A percentile compares a stretch with the other conserved stretches of the same genome.
Evolutionary conservation across 306 rosid genomes (phyloP).

Genomic region (Coriaria nepalensis): DNA sequence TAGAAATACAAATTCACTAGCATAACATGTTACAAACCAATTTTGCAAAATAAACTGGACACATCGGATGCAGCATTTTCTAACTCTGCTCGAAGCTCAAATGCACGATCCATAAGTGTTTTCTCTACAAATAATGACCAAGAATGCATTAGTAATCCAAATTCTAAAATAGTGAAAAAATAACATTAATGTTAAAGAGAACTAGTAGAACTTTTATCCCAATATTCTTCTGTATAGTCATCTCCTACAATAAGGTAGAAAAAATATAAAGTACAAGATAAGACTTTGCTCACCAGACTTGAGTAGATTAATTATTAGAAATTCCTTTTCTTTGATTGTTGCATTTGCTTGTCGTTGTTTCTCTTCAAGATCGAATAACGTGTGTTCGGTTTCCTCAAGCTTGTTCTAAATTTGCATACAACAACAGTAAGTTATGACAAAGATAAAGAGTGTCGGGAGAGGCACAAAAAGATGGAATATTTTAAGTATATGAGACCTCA

Average conservation of each 20-base stretch:
- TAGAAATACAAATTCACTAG: background rate
- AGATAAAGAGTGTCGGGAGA: background rate
- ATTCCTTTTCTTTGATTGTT: slow-evolving; percentile 88
- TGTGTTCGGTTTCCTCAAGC: slow-evolving; percentile 71
- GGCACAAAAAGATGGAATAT: background rate
- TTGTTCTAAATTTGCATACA: slow-evolving; percentile 47
- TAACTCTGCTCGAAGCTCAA: slow-evolving; percentile 83
- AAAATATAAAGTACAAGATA: background rate
- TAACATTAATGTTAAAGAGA: background rate
- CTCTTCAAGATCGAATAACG: slow-evolving; percentile 81
- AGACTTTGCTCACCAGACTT: slow-evolving; percentile 60
- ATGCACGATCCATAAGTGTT: slow-evolving; percentile 70
- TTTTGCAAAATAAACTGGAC: slow-evolving; percentile 71
- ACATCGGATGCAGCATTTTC: slow-evolving; percentile 97
- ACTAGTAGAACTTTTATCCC: background rate
- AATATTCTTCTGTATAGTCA: too few relatives aligned
- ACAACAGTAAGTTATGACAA: slow-evolving; percentile 7
- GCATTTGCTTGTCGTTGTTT: slow-evolving; percentile 88
- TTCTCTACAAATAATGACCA: slow-evolving; percentile 40
- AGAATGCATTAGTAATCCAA: slow-evolving; percentile 1
- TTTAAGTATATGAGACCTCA: slow-evolving; percentile 39
- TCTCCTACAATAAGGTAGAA: background rate
- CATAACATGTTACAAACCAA: slow-evolving; percentile 43
- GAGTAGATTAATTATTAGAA: slow-evolving; percentile 72
- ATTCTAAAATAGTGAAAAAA: background rate